Conservation (phyloP, 2,329 filamentous ascomycete species). For the Ophiostoma triangulosporum region DNA sequence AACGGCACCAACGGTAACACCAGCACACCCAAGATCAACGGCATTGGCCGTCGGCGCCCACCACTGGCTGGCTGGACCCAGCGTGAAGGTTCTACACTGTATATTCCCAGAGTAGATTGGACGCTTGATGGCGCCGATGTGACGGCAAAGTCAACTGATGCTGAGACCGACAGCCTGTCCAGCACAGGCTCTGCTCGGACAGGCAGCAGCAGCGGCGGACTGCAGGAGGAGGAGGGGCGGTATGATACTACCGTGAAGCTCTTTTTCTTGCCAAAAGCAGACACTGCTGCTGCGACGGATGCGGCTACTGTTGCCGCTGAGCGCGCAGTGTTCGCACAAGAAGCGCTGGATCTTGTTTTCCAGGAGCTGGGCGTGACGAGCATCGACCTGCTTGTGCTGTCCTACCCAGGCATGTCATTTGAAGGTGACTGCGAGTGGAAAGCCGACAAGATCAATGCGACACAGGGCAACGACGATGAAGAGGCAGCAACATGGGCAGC, state of each 20-base stretch:
- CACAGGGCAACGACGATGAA: conserved; percentile 52
- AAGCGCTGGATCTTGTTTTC: conserved; percentile 68
- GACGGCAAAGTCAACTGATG: not conserved
- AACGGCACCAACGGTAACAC: not conserved
- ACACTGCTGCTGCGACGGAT: conserved; percentile 40
- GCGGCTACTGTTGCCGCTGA: conserved; percentile 49
- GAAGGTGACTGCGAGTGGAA: conserved; percentile 83
- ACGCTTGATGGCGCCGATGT: not conserved
- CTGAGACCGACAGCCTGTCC: not conserved
- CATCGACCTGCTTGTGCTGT: conserved; percentile 81
- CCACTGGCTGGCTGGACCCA: conserved; percentile 51
- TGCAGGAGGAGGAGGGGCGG: conserved; percentile 67
- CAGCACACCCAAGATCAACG: not conserved
- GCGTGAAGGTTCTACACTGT: conserved; percentile 45
- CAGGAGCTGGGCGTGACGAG: conserved; percentile 62
- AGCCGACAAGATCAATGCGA: conserved; percentile 47
- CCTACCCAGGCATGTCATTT: conserved; percentile 86
- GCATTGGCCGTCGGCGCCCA: conserved; percentile 16
- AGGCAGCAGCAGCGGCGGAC: conserved; percentile 14
- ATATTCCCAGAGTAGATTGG: conserved; percentile 67
- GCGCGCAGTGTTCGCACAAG: conserved; percentile 56
- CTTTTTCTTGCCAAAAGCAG: conserved; percentile 61
- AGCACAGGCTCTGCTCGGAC: not conserved
- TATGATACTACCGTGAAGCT: conserved; percentile 96
- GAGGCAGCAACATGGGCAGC: conserved; percentile 56